Base-by-base conservation (phyloP, 345 rosid species). In the Garcia nutans region DNA sequence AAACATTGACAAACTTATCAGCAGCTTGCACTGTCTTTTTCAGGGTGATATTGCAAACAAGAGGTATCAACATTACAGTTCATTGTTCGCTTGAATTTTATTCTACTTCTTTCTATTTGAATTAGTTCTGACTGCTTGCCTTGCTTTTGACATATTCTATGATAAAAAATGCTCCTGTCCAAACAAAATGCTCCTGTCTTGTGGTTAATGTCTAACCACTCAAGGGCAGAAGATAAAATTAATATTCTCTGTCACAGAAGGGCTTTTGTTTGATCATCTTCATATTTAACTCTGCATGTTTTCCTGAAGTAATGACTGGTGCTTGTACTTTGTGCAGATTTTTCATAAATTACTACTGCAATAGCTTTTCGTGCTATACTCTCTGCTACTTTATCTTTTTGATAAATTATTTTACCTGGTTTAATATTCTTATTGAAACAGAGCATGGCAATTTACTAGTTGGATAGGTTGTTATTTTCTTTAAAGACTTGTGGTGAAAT, bases 1-100 rank as follows among this genome's bases (percentile, higher is more conserved):
- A 28, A 89, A 92, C 77, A 28, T 89, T 54, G 91, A 88, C 31
- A 73, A 85, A 74, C 92, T 96, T 73, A 79, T 89, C 70, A 72
- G 76, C 85, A 85, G 93, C 87, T 82, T 93, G 90, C 93, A 92
- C 75, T 80, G 63, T 81, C 88, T 86, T 59, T 90, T 89, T 78
- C 86, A 79, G 45, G 82, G 89, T 23, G 88, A 84, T 78, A 74
- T 41, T 57, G 83, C 86, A 65, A 74, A 76, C 63, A 93, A 89
- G 83, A 91, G 99, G 99, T 96, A 82, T 74, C 68, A 1, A 52
- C 52, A 61, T 55, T 76, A 64, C 49, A 33, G n/a, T 26, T 9
- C 15, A 65, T 80, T 22, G 10, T 50, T 78, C 49, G 23, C 57
- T 26, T 55, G 26, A 33, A 22, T 3, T 41, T 50, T 13, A 8